Evolutionary conservation across 139 green algal genomes (phyloP).

Genomic region (Chlamydomonas sp.): DNA sequence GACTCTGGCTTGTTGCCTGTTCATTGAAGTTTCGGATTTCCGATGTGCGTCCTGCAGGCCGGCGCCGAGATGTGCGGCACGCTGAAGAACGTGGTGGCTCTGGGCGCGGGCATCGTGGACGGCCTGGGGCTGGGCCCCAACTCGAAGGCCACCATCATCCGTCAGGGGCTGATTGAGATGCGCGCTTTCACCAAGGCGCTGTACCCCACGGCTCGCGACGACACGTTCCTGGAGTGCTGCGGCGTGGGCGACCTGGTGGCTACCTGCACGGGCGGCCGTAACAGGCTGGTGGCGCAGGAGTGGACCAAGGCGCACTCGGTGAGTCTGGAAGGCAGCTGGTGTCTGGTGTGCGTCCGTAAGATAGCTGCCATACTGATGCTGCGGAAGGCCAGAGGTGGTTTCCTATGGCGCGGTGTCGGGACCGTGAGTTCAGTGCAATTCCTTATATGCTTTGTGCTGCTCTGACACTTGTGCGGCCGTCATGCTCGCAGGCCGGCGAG

Average conservation of each 20-base stretch:
- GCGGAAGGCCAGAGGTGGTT: too few species aligned
- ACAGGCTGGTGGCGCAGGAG: conserved; percentile 65
- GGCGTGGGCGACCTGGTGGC: conserved; percentile 76
- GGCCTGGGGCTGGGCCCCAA: conserved; percentile 72
- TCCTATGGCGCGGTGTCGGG: too few species aligned
- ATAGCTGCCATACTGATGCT: too few species aligned
- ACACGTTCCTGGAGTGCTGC: conserved; percentile 74
- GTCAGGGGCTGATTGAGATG: conserved; percentile 60
- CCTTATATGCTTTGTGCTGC: too few species aligned
- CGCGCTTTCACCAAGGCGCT: conserved; percentile 56
- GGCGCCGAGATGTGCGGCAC: conserved; percentile 59
- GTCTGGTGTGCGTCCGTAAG: not conserved
- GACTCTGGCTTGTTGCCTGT: not conserved
- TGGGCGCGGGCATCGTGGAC: conserved; percentile 74
- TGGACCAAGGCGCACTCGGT: conserved; percentile 33
- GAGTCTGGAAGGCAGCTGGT: not conserved
- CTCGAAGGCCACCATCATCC: conserved; percentile 72
- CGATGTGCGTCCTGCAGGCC: not conserved
- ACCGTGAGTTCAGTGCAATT: too few species aligned
- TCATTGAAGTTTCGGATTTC: not conserved
- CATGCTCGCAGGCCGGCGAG: too few species aligned
- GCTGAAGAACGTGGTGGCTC: conserved; percentile 83
- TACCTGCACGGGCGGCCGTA: conserved; percentile 78
- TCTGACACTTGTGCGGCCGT: too few species aligned
- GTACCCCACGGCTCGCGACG: conserved; percentile 64